Conservation (phyloP, 2,329 filamentous ascomycete genomes). For the Trichoderma harzianum region DNA sequence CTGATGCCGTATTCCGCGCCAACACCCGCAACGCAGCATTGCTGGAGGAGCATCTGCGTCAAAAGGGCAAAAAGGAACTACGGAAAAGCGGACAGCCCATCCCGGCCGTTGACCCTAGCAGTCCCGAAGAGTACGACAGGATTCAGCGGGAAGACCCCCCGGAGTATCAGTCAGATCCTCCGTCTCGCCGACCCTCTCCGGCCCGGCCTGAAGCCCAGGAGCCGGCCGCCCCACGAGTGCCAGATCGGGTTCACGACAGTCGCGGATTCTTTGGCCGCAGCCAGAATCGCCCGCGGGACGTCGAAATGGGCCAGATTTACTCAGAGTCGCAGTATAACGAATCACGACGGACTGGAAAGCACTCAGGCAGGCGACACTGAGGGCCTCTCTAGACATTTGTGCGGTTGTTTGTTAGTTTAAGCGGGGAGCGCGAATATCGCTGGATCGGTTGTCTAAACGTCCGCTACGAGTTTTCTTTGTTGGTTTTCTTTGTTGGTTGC, state of each 20-base stretch:
- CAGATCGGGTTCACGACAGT: conserved; percentile 28
- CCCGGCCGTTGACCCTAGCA: conserved; percentile 49
- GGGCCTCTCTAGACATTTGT: neutral
- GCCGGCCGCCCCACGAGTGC: conserved; percentile 23
- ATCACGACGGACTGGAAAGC: neutral
- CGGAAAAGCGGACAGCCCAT: conserved; percentile 44
- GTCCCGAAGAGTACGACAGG: conserved; percentile 51
- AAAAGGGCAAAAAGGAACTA: conserved; percentile 60
- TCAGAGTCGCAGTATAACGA: neutral
- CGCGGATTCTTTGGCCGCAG: conserved; percentile 28
- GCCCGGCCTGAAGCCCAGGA: conserved; percentile 19
- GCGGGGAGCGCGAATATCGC: neutral
- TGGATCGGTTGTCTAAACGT: neutral
- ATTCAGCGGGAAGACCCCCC: conserved; percentile 28
- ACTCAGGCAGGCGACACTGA: conserved; percentile 10
- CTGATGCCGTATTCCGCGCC: conserved; percentile 68
- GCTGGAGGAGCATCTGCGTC: conserved; percentile 64
- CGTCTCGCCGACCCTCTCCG: conserved; percentile 26
- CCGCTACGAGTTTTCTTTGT: neutral
- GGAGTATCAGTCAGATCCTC: conserved; percentile 27
- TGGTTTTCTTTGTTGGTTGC: neutral
- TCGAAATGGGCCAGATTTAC: conserved; percentile 29
- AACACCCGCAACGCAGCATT: conserved; percentile 74
- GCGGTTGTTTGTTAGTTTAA: neutral
- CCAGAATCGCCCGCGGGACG: conserved; percentile 29